Base-by-base conservation (phyloP, 1,284 basidiomycete genomes). In the Melampsora medusae region DNA sequence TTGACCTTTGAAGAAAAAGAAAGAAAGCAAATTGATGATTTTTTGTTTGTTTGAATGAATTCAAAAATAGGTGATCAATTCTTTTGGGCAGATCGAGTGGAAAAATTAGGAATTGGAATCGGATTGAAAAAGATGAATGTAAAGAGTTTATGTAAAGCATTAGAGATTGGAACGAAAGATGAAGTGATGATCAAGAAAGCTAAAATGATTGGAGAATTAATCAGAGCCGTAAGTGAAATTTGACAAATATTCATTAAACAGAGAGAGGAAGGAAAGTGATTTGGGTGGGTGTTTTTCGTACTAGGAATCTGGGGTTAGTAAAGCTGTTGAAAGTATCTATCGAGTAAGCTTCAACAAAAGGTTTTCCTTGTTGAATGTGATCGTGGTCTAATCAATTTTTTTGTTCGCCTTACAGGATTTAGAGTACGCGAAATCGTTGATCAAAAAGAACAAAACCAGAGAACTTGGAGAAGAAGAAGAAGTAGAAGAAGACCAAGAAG, bases 51-150 rank as follows among this genome's bases (percentile, higher is more conserved):
- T 46, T 12, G 42, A 46, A 46, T 46, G 42, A 46, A 46, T 4
- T 17, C 10, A 46, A 16, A 12, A 59, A 49, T 76, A 80, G 86
- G 86, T 22, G 88, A 90, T 80, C 89, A 99, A 81, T 93, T 91
- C 83, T 97, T 98, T 84, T 98, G 69, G 68, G 69, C 75, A 14
- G 75, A 77, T 69, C 80, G 82, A 73, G 80, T 82, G 25, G 93
- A 97, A 83, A 92, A 92, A 3, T 87, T 99, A 48, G 93, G 94
- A 50, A 89, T 97, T 65, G 96, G 96, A 38, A 87, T 89, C 48
- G 79, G 79, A 17, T 53, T 82, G 4, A 88, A 91, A 78, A 93
- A 93, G 83, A 86, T 98, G 69, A 93, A 91, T 17, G 89, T 90
- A 4, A 89, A 92, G 16, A 85, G 84, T 64, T 85, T 99, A 65